phyloP scores from a whole-genome alignment of 768 basidiomycete species.

The Dictyophora rubrovolvata region DNA sequence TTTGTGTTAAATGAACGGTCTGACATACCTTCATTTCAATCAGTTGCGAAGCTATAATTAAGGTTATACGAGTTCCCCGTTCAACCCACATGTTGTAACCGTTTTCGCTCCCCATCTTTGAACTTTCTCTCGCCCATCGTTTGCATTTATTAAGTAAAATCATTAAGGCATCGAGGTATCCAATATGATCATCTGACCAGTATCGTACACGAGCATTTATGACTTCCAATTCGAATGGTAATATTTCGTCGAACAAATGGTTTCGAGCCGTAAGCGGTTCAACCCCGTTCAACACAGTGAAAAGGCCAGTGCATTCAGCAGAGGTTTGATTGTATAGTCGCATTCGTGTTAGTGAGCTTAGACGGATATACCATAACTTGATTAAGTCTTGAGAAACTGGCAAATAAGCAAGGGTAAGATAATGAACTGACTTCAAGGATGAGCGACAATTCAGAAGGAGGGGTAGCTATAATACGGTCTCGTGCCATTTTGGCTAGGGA shows the following conservation, averaged over 20 bases:
- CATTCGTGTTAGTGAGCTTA: constrained; percentile 68
- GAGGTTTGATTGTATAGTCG: constrained; percentile 82
- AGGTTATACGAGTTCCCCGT: constrained; percentile 58
- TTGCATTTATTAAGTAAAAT: constrained; percentile 56
- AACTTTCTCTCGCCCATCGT: constrained; percentile 28
- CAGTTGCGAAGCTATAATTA: constrained; percentile 75
- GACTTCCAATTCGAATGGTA: constrained; percentile 51
- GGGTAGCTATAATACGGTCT: constrained; percentile 59
- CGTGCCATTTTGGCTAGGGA: constrained; percentile 76
- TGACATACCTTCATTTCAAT: constrained; percentile 68
- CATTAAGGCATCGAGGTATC: constrained; percentile 64
- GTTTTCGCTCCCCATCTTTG: constrained; percentile 20
- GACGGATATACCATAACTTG: constrained; percentile 78
- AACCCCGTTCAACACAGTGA: constrained; percentile 53
- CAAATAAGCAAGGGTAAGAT: neutral
- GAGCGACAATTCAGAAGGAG: constrained; percentile 55
- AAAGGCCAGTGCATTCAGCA: constrained; percentile 75
- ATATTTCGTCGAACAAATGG: constrained; percentile 49
- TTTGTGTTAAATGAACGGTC: neutral
- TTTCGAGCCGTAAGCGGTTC: constrained; percentile 41
- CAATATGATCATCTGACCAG: constrained; percentile 74
- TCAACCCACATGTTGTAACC: constrained; percentile 68
- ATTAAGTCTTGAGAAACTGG: neutral
- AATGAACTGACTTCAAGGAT: constrained; percentile 52
- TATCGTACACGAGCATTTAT: constrained; percentile 67